Conservation (phyloP, 768 basidiomycete species). For the Xerocomellus amylosporus region DNA sequence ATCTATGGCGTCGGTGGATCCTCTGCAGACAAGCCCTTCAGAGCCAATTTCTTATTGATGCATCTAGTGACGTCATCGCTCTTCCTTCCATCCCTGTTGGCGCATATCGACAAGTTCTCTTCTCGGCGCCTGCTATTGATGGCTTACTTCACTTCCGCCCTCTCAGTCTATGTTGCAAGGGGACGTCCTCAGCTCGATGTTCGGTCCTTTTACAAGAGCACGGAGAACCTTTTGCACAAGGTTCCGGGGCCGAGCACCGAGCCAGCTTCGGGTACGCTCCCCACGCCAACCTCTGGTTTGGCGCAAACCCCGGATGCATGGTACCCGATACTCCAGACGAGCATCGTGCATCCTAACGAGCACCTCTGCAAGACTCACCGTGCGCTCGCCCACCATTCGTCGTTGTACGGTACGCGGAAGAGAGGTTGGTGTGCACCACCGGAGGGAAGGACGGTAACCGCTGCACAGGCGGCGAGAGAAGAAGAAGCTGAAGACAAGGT, state of each 20-base stretch:
- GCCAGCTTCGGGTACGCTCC: constrained; percentile 29
- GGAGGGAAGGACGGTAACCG: constrained; percentile 13
- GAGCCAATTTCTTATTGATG: constrained; percentile 67
- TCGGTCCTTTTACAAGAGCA: constrained; percentile 28
- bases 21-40: constrained; percentile 46
- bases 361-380: constrained; percentile 49
- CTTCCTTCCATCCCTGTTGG: constrained; percentile 53
- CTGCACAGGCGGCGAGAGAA: constrained; percentile 19
- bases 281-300: constrained; percentile 32
- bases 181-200: constrained; percentile 35
- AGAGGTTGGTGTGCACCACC: constrained; percentile 23
- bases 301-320: constrained; percentile 51
- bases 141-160: constrained; percentile 27
- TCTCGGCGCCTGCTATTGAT: constrained; percentile 29
- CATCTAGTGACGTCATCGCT: constrained; percentile 68
- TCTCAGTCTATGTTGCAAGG: constrained; percentile 32
- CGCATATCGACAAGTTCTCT: constrained; percentile 29
- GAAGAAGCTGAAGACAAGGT: constrained; percentile 27
- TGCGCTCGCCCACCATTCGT: constrained; percentile 44
- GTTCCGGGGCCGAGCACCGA: constrained; percentile 18
- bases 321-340: constrained; percentile 52
- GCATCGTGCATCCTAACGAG: constrained; percentile 57
- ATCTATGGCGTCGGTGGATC: constrained; percentile 63
- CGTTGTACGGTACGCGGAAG: constrained; percentile 41
- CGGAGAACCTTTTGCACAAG: constrained; percentile 35